Evolutionary conservation across 495 filamentous ascomycete genomes (phyloP).

Genomic region (Margaritispora aquatica): DNA sequence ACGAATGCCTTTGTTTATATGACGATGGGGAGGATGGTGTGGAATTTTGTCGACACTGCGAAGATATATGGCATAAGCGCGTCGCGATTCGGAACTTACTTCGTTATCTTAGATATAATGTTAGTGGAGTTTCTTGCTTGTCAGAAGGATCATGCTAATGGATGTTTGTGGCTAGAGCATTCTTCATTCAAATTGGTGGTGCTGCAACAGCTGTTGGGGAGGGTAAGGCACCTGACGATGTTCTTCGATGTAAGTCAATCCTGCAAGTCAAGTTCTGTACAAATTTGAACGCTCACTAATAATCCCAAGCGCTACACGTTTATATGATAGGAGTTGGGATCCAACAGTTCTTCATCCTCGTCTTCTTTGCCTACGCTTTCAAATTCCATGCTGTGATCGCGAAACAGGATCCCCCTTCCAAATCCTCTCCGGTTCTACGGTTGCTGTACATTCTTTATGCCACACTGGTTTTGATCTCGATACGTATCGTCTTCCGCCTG

Average conservation of each 20-base stretch:
- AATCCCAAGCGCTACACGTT: constrained; percentile 28
- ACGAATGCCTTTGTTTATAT: constrained; percentile 65
- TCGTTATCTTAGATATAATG: constrained; percentile 58
- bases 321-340: constrained; percentile 45
- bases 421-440: neutral
- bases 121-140: constrained; percentile 33
- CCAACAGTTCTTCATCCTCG: constrained; percentile 41
- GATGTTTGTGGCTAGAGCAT: constrained; percentile 2
- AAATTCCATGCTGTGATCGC: constrained; percentile 29
- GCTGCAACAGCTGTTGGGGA: constrained; percentile 9
- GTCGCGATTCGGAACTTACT: constrained; percentile 41
- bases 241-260: neutral
- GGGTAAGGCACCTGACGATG: neutral
- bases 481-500: constrained; percentile 52
- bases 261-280: neutral
- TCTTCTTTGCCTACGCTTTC: constrained; percentile 35
- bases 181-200: constrained; percentile 15
- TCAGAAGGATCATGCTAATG: neutral
- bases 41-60: constrained; percentile 43
- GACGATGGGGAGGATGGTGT: constrained; percentile 55
- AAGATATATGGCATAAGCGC: constrained; percentile 43
- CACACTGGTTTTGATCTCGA: constrained; percentile 33
- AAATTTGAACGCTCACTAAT: neutral
- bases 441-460: constrained; percentile 36
- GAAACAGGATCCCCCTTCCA: neutral